Percentiles rank a stretch among this genome's conserved stretches.
These are phyloP conservation scores for Sarocladium kiliense DNA, from an alignment of 2,329 filamentous ascomycete species.

Conservation along the genomic window DNA sequence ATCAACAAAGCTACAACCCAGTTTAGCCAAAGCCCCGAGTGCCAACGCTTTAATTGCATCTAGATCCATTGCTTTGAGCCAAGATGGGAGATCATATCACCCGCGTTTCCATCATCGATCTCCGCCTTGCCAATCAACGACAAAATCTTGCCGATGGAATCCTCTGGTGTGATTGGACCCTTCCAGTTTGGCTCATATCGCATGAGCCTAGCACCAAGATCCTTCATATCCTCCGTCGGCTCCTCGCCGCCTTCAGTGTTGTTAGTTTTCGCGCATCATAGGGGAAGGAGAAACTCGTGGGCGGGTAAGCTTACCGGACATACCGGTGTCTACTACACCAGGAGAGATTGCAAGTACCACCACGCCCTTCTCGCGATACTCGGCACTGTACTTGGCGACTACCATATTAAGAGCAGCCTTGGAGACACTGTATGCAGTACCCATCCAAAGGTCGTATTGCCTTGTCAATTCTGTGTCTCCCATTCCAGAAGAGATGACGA, in stretches of 20 bases:
- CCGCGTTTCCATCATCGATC: conserved; percentile 40
- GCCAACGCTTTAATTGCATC: too few relatives aligned
- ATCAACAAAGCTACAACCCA: too few relatives aligned
- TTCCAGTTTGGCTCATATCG: conserved; percentile 35
- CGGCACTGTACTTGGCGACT: conserved; percentile 44
- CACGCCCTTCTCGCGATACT: conserved; percentile 42
- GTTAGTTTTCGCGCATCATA: not conserved
- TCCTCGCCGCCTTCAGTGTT: conserved; percentile 14
- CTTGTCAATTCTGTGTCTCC: conserved; percentile 38
- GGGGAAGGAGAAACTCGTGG: not conserved
- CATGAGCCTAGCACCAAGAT: conserved; percentile 23
- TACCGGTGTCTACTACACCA: conserved; percentile 9
- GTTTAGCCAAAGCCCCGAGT: too few relatives aligned
- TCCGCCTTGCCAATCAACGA: conserved; percentile 31
- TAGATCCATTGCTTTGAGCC: conserved; percentile 23
- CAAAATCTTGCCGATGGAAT: conserved; percentile 27
- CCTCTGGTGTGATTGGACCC: conserved; percentile 25
- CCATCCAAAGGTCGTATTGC: conserved; percentile 26
- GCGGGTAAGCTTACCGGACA: not conserved
- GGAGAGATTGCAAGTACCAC: conserved; percentile 34
- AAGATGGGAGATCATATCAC: conserved; percentile 48
- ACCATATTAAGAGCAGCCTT: conserved; percentile 46
- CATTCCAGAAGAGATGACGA: conserved; percentile 39
- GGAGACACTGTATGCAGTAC: conserved; percentile 36
- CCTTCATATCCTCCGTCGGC: conserved; percentile 13